Evolutionary conservation across 2,329 filamentous ascomycete species (phyloP).

Genomic region (Aspergillus novoparasiticus): DNA sequence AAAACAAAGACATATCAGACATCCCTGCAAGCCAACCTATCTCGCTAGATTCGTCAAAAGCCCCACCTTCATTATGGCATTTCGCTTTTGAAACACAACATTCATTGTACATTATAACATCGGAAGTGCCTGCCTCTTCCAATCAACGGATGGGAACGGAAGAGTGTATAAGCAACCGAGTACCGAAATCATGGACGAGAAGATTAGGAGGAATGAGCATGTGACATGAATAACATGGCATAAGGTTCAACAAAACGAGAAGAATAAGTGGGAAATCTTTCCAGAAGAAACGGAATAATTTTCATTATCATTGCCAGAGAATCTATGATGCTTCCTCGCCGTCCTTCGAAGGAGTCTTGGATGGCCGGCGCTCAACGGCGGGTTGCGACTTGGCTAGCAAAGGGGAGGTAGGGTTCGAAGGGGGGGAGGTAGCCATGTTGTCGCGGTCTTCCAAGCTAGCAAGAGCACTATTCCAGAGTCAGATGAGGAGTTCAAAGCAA

Average conservation of each 20-base stretch:
- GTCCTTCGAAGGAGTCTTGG: constrained; percentile 47
- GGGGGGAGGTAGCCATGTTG: constrained; percentile 51
- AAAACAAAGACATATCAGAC: constrained; percentile 13
- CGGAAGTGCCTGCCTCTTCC: constrained; percentile 15
- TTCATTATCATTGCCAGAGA: constrained; percentile 42
- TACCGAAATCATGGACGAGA: constrained; percentile 27
- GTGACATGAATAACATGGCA: constrained; percentile 18
- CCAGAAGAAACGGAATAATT: constrained; percentile 37
- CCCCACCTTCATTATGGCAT: constrained; percentile 12
- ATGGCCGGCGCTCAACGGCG: constrained; percentile 45
- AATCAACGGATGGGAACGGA: constrained; percentile 10
- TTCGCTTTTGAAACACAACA: constrained; percentile 12
- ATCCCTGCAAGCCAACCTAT: constrained; percentile 18
- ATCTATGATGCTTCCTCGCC: constrained; percentile 45
- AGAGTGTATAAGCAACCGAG: constrained; percentile 20
- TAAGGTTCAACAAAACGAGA: constrained; percentile 17
- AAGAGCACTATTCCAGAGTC: constrained; percentile 42
- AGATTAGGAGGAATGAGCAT: constrained; percentile 24
- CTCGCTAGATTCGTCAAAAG: constrained; percentile 21
- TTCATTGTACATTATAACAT: constrained; percentile 27
- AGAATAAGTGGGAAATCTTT: constrained; percentile 34
- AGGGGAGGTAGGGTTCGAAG: constrained; percentile 52
- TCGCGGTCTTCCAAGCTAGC: constrained; percentile 50
- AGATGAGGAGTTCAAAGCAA: constrained; percentile 14
- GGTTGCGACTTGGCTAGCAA: constrained; percentile 50